Evolutionary conservation across 768 basidiomycete genomes (phyloP).

Genomic region (Tricholoma bakamatsutake): DNA sequence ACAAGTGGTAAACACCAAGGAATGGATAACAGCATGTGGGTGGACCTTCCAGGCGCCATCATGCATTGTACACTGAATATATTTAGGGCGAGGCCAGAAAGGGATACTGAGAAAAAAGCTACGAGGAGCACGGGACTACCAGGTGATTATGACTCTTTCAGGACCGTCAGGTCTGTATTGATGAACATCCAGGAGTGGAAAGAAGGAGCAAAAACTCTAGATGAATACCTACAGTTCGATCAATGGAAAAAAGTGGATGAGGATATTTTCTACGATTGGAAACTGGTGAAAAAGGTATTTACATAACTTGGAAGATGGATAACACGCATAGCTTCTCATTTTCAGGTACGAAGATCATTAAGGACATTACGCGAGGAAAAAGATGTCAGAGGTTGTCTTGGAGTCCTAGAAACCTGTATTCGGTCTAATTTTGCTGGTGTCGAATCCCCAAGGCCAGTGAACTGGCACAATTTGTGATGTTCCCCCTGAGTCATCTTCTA

Average conservation of each 20-base stretch:
- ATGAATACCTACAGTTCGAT: slow-evolving; percentile 78
- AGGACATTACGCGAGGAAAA: slow-evolving; percentile 63
- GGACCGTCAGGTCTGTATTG: background rate
- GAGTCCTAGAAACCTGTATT: slow-evolving; percentile 87
- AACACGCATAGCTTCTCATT: background rate
- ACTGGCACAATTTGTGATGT: background rate
- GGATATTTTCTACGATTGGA: slow-evolving; percentile 90
- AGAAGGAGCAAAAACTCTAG: slow-evolving; percentile 67
- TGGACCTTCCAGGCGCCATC: background rate
- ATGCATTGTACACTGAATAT: background rate
- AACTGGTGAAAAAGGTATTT: slow-evolving; percentile 67
- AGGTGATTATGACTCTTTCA: slow-evolving; percentile 35
- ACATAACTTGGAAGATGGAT: background rate
- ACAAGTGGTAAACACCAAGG: slow-evolving; percentile 91
- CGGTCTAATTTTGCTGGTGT: slow-evolving; percentile 91
- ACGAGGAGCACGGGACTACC: slow-evolving; percentile 67
- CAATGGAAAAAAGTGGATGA: slow-evolving; percentile 89
- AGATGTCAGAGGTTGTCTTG: slow-evolving; percentile 82
- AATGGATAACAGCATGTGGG: slow-evolving; percentile 86
- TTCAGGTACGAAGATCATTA: slow-evolving; percentile 71
- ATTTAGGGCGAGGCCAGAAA: slow-evolving; percentile 78
- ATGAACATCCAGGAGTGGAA: slow-evolving; percentile 71
- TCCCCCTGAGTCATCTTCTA: slow-evolving; percentile 17
- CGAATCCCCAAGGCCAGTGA: slow-evolving; percentile 64
- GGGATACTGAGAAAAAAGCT: slow-evolving; percentile 71